Base-by-base conservation (phyloP, 2,329 filamentous ascomycete species). In the Stachybotrys echinatus region DNA sequence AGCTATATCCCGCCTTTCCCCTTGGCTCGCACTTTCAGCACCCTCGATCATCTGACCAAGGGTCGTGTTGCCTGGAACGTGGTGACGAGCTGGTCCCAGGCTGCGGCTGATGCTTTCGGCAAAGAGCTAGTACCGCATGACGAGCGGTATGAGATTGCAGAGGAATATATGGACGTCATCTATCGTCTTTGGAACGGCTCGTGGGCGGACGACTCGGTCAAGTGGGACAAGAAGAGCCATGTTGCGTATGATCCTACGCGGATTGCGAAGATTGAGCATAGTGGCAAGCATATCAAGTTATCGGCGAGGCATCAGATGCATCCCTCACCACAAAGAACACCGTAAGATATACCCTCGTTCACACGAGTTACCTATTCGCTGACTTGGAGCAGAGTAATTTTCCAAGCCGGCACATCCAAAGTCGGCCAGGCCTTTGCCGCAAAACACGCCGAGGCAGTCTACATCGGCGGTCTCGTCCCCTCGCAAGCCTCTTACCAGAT, bases 1-100 rank as follows among this genome's bases (percentile, higher is more conserved):
- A 82, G 78, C 1, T 87, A 87, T 51, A 83, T 87, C 59, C 77
- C 81, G 57, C 84, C 84, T 0, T 87, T 85, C 58, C 79, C 84
- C 57, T 67, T 87, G 23, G 83, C 84, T 1, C 67, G 83, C 34
- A 67, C 83, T 20, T 61, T 87, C 27, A 82, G 78, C 1, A 86
- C 83, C 0, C 70, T 84, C 0, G 84, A 87, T 60, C 84, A 87
- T 61, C 65, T 87, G 19, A 81, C 76, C 1, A 77, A 78, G 50
- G 82, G 83, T 43, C 72, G 74, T 10, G 55, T 80, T 3, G 77
- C 74, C 27, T 80, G 77, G 76, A 79, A 78, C 55, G 79, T 87
- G 39, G 84, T 87, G 1, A 87, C 84, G 0, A 79, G 81, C 45
- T 87, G 85, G 58, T 74, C 86, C 0, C 82, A 87, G 59, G 83